phyloP scores from a whole-genome alignment of 768 basidiomycete genomes.

The Hypholoma sublateritium region DNA sequence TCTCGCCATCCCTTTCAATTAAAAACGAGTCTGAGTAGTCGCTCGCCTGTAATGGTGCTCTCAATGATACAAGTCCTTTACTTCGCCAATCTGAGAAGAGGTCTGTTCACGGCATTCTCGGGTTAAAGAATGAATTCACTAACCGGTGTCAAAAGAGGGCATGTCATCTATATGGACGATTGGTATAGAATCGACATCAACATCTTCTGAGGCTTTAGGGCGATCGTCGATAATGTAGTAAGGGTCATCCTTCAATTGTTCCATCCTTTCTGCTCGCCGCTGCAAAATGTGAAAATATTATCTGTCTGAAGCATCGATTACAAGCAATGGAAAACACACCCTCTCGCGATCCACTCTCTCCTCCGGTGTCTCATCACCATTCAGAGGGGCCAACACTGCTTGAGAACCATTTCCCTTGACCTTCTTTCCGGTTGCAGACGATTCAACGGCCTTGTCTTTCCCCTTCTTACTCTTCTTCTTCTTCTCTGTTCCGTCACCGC shows the following conservation, averaged over 20 bases:
- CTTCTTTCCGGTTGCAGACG: slow-evolving; percentile 25
- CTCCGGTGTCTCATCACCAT: slow-evolving; percentile 54
- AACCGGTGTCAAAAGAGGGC: slow-evolving; percentile 39
- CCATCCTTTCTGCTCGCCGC: slow-evolving; percentile 76
- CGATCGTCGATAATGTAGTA: slow-evolving; percentile 82
- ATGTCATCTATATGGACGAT: slow-evolving; percentile 81
- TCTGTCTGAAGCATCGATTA: not conserved
- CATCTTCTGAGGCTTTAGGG: slow-evolving; percentile 51
- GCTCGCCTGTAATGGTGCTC: slow-evolving; percentile 37
- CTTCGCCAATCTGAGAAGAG: slow-evolving; percentile 23
- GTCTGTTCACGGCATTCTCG: slow-evolving; percentile 2
- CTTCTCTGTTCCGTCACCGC: slow-evolving; percentile 45
- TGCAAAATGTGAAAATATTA: slow-evolving; percentile 26
- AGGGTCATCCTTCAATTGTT: slow-evolving; percentile 81
- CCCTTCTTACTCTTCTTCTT: slow-evolving; percentile 55
- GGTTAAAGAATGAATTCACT: not conserved
- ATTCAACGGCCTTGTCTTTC: slow-evolving; percentile 26
- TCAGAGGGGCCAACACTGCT: slow-evolving; percentile 37
- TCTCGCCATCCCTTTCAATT: slow-evolving; percentile 81
- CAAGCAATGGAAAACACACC: slow-evolving; percentile 53
- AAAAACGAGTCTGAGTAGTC: slow-evolving; percentile 46
- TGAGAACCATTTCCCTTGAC: slow-evolving; percentile 27
- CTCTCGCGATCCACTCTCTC: slow-evolving; percentile 59
- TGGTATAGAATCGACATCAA: slow-evolving; percentile 95
- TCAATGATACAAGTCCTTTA: slow-evolving; percentile 45